Evolutionary conservation across 441 rosid genomes (phyloP).

Genomic region (Syzygium malaccense): DNA sequence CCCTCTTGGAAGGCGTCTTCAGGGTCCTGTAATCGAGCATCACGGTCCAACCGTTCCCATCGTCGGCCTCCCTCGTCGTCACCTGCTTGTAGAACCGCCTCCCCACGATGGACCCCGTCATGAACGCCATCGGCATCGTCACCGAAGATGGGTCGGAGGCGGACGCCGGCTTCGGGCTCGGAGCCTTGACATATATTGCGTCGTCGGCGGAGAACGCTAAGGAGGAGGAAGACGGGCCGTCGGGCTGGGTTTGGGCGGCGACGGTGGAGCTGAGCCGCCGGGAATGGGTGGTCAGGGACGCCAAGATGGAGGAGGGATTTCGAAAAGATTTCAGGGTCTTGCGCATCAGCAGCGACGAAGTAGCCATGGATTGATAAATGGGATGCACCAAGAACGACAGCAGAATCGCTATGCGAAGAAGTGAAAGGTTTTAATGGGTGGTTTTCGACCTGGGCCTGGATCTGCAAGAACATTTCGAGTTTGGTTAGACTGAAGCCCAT

Average conservation of each 20-base stretch:
- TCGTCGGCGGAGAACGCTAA: constrained; percentile 34
- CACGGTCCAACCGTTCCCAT: constrained; percentile 90
- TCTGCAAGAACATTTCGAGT: not conserved
- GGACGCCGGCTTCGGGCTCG: constrained; percentile 13
- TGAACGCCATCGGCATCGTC: constrained; percentile 83
- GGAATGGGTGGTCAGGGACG: not conserved
- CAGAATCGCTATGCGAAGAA: not conserved
- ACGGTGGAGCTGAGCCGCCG: constrained; percentile 34
- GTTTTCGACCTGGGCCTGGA: not conserved
- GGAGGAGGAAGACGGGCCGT: constrained; percentile 27
- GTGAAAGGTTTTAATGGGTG: not conserved
- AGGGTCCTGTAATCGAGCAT: constrained; percentile 99
- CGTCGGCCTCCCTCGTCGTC: constrained; percentile 78
- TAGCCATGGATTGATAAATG: not conserved
- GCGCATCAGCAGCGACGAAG: not conserved
- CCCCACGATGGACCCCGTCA: constrained; percentile 93
- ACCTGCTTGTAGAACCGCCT: constrained; percentile 78
- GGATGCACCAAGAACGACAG: not conserved
- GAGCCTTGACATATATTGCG: constrained; percentile 33
- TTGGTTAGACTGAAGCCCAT: not conserved
- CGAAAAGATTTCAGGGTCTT: not conserved
- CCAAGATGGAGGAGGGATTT: not conserved
- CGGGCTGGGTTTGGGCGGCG: constrained; percentile 27
- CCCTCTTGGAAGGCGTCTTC: constrained; percentile 77
- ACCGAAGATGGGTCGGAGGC: constrained; percentile 36